A percentile compares a stretch with the other conserved stretches of the same genome.
Conservation (phyloP, 306 rosid genomes). For the Amphicarpaea edgeworthii region DNA sequence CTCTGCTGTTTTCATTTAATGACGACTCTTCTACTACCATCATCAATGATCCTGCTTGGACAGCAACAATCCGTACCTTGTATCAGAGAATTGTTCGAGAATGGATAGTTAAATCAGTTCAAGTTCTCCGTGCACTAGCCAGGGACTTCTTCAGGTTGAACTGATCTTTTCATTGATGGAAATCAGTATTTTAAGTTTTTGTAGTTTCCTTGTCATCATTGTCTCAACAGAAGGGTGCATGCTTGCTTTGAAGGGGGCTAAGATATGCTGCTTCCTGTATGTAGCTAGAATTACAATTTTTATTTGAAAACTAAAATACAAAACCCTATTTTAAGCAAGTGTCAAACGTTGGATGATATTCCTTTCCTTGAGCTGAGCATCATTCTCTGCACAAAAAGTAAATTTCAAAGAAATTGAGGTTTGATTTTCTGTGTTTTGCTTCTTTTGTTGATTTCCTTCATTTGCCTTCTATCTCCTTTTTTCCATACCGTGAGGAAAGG, state of each 20-base stretch:
- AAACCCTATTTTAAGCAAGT: conserved; percentile 17
- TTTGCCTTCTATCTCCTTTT: neutral
- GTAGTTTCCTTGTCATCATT: conserved; percentile 18
- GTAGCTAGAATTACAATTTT: too few species aligned
- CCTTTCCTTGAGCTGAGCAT: neutral
- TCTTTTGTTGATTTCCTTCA: conserved; percentile 20
- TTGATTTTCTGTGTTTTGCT: conserved; percentile 19
- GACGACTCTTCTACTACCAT: conserved; percentile 73
- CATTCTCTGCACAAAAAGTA: neutral
- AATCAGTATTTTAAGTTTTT: conserved; percentile 6
- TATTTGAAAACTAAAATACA: conserved; percentile 20
- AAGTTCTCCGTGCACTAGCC: conserved; percentile 96
- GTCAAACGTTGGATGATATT: neutral
- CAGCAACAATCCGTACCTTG: conserved; percentile 78
- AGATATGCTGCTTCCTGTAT: conserved; percentile 21
- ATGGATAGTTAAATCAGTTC: conserved; percentile 94
- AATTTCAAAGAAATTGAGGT: conserved; percentile 1
- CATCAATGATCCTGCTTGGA: conserved; percentile 96
- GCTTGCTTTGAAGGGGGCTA: conserved; percentile 26
- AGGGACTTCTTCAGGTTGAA: conserved; percentile 97
- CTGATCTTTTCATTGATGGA: conserved; percentile 42
- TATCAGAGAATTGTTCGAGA: conserved; percentile 94
- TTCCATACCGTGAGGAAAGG: neutral
- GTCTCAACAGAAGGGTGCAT: conserved; percentile 9
- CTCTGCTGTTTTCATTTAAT: conserved; percentile 86